A percentile compares a stretch with the other conserved stretches of the same genome.
Evolutionary conservation across 306 rosid genomes (phyloP).

Genomic region (Aeschynomene evenia): DNA sequence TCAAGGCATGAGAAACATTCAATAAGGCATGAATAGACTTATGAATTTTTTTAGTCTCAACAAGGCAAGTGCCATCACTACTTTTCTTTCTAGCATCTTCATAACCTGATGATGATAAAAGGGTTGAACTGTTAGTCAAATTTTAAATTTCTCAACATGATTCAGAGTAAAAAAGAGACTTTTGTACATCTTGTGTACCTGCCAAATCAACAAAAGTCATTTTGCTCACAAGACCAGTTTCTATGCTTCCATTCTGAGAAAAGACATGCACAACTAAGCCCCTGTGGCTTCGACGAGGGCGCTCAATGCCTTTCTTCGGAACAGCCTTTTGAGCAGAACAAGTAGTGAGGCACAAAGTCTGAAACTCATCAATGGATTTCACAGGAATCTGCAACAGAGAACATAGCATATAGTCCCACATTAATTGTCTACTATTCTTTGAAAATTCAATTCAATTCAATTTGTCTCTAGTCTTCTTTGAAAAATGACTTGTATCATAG

Average conservation of each 20-base stretch:
- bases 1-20: constrained; percentile 67
- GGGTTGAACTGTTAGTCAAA: neutral
- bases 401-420: neutral
- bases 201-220: constrained; percentile 87
- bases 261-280: constrained; percentile 68
- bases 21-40: constrained; percentile 69
- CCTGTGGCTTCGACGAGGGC: constrained; percentile 54
- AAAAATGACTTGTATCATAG: constrained; percentile 1
- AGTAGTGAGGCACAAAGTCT: constrained; percentile 45
- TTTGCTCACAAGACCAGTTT: constrained; percentile 47
- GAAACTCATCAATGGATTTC: constrained; percentile 62
- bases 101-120: constrained; percentile 56
- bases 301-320: constrained; percentile 49
- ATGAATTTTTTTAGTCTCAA: constrained; percentile 62
- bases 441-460: neutral
- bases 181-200: constrained; percentile 45
- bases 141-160: neutral
- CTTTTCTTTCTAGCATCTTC: constrained; percentile 74
- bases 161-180: neutral
- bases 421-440: neutral
- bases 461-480: neutral
- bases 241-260: constrained; percentile 30
- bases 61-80: constrained; percentile 37
- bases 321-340: constrained; percentile 48
- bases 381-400: constrained; percentile 54